These are phyloP conservation scores for Fomitopsis pinicola DNA, from an alignment of 1,284 basidiomycete species.

Conservation along the genomic window DNA sequence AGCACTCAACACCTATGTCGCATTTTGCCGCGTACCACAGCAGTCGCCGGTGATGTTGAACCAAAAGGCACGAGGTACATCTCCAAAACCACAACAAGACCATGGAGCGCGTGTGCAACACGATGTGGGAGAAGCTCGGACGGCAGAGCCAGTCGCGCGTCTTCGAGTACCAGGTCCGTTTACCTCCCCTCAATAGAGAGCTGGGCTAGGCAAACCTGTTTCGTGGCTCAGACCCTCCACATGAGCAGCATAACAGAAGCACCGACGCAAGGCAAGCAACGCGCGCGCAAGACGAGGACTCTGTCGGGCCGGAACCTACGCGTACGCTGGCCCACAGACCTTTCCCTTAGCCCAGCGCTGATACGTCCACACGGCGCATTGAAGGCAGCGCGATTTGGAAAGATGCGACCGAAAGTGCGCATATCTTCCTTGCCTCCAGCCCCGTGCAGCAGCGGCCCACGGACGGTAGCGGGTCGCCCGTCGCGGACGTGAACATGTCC, in stretches of 20 bases:
- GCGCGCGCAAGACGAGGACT: conserved; percentile 30
- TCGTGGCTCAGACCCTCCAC: conserved; percentile 48
- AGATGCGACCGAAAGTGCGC: conserved; percentile 79
- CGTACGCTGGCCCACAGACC: too few species aligned
- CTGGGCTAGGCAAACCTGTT: background rate
- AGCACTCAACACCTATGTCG: too few species aligned
- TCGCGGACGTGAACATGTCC: conserved; percentile 5
- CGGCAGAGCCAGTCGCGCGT: conserved; percentile 66
- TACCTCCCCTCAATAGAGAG: too few species aligned
- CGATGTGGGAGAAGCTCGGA: conserved; percentile 64
- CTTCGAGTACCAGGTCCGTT: conserved; percentile 80
- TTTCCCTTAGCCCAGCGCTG: too few species aligned
- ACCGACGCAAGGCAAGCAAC: conserved; percentile 36
- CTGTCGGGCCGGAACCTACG: conserved; percentile 10
- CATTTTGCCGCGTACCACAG: too few species aligned
- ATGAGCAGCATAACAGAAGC: conserved; percentile 45
- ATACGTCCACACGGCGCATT: too few species aligned
- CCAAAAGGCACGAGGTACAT: conserved; percentile 84
- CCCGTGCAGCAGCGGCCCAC: conserved; percentile 34
- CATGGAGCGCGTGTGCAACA: conserved; percentile 75
- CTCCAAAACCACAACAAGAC: conserved; percentile 93
- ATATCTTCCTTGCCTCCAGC: conserved; percentile 77
- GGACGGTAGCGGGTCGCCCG: conserved; percentile 3
- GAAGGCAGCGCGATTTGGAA: conserved; percentile 19
- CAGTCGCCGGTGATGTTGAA: too few species aligned